Percentiles rank a stretch among this genome's conserved stretches.
These are phyloP conservation scores for Leucaena leucocephala DNA, from an alignment of 306 rosid genomes.

Conservation along the genomic window DNA sequence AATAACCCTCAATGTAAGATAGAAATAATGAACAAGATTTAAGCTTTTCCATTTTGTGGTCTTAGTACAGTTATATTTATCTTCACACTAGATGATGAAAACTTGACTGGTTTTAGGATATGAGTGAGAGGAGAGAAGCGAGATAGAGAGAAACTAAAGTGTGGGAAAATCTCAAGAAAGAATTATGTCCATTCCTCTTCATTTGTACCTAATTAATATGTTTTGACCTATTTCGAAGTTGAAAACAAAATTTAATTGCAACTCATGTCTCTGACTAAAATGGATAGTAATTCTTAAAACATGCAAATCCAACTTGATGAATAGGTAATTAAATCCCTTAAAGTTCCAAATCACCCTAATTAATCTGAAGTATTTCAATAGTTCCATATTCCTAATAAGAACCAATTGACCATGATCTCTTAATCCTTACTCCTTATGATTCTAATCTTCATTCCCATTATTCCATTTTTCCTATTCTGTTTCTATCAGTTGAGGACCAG, in stretches of 20 bases:
- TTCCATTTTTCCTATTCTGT: neutral
- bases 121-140: neutral
- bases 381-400: slow-evolving; percentile 1
- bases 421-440: neutral
- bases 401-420: neutral
- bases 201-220: neutral
- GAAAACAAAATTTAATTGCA: neutral
- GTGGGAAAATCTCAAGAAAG: neutral
- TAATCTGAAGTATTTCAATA: neutral
- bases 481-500: neutral
- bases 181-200: neutral
- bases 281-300: neutral
- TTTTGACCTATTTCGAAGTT: neutral
- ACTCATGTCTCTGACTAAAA: neutral
- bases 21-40: neutral
- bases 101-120: slow-evolving; percentile 13
- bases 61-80: neutral
- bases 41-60: neutral
- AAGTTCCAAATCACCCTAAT: too few species aligned
- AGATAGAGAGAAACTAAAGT: neutral
- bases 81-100: slow-evolving; percentile 10
- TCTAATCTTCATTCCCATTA: neutral
- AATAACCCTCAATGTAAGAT: neutral
- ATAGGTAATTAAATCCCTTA: neutral
- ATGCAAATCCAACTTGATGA: neutral